These are phyloP conservation scores for Rubia peregrina DNA, from an alignment of 305 asterid species.

Conservation along the genomic window DNA sequence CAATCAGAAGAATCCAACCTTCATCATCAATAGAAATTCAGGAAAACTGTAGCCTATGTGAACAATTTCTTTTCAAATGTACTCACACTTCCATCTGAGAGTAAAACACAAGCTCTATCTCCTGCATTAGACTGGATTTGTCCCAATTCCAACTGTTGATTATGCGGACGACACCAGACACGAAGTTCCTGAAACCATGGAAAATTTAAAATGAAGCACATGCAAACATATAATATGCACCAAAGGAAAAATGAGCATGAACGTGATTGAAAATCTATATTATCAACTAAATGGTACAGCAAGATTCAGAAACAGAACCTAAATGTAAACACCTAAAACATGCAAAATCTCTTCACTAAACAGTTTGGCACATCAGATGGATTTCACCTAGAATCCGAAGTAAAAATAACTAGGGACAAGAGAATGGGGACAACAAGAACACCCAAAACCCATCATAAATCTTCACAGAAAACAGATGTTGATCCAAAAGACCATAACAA, in stretches of 20 bases:
- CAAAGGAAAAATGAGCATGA: not conserved
- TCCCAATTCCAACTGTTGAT: slow-evolving; percentile 58
- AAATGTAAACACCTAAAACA: not conserved
- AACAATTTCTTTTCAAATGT: slow-evolving; percentile 17
- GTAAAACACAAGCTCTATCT: slow-evolving; percentile 53
- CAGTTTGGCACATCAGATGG: not conserved
- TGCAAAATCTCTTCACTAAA: not conserved
- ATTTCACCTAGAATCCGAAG: not conserved
- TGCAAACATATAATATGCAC: slow-evolving; percentile 7
- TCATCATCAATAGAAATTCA: slow-evolving; percentile 12
- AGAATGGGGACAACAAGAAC: not conserved
- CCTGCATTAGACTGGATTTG: slow-evolving; percentile 64
- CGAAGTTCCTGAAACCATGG: slow-evolving; percentile 49
- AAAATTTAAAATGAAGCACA: slow-evolving; percentile 16
- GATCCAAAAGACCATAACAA: not conserved
- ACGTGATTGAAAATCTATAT: not conserved
- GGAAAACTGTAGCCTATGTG: slow-evolving; percentile 16
- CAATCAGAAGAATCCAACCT: slow-evolving; percentile 22
- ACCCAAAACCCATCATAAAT: slow-evolving; percentile 4
- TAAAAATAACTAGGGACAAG: too few species aligned
- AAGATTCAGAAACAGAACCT: not conserved
- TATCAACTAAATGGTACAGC: not conserved
- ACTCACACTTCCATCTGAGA: slow-evolving; percentile 64
- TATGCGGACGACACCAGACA: slow-evolving; percentile 59
- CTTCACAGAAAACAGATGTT: not conserved